Percentiles rank a stretch among this genome's conserved stretches.
These are phyloP conservation scores for Venturia nashicola DNA, from an alignment of 2,329 filamentous ascomycete genomes.

Conservation along the genomic window DNA sequence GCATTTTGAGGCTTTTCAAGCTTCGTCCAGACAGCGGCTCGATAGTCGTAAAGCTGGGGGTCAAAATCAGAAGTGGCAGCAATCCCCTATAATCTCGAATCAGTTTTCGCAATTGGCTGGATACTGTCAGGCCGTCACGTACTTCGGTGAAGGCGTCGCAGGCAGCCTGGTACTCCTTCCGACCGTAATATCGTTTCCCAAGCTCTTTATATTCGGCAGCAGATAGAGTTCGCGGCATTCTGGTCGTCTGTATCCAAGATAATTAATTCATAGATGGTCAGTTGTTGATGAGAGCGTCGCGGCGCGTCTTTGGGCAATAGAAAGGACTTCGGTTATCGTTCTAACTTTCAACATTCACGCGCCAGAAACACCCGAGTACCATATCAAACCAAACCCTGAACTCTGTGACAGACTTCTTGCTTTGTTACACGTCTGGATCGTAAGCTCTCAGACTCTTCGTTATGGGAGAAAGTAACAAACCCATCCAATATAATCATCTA, in stretches of 20 bases:
- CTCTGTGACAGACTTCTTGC: not conserved
- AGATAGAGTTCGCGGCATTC: slow-evolving; percentile 21
- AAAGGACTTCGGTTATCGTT: not conserved
- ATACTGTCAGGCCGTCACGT: slow-evolving; percentile 14
- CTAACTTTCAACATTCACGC: too few species aligned
- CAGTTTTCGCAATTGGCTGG: not conserved
- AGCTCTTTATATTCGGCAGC: slow-evolving; percentile 23
- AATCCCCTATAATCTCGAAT: not conserved
- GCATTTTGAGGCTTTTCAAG: slow-evolving; percentile 37
- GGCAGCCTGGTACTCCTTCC: slow-evolving; percentile 23
- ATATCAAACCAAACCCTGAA: not conserved
- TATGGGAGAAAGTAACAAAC: not conserved
- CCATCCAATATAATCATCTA: too few species aligned
- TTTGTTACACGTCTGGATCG: not conserved
- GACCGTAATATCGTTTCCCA: slow-evolving; percentile 23
- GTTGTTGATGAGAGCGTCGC: not conserved
- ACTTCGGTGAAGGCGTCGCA: slow-evolving; percentile 21
- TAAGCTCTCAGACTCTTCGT: not conserved
- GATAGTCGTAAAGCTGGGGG: slow-evolving; percentile 38
- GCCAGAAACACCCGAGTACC: not conserved
- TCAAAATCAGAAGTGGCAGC: slow-evolving; percentile 15
- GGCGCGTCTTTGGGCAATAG: not conserved
- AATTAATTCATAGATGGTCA: not conserved
- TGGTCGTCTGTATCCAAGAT: not conserved
- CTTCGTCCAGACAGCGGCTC: slow-evolving; percentile 43